phyloP scores from a whole-genome alignment of 495 filamentous ascomycete species.

The Massariosphaeria phaeospora region DNA sequence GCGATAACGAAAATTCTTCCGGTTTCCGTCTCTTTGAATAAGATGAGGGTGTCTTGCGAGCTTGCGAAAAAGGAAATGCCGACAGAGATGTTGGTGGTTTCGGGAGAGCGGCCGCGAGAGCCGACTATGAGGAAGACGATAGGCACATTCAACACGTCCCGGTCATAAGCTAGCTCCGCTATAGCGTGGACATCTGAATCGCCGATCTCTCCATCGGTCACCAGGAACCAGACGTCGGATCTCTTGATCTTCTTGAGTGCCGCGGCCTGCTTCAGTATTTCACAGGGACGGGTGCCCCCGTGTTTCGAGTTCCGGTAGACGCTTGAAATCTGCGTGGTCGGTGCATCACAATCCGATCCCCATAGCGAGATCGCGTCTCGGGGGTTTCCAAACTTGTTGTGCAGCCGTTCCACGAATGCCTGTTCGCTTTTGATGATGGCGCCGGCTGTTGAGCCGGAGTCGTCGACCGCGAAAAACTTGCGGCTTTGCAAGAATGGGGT shows the following conservation, averaged over 20 bases:
- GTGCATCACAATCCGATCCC: constrained; percentile 16
- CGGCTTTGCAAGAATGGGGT: constrained; percentile 9
- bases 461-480: constrained; percentile 22
- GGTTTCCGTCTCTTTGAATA: constrained; percentile 37
- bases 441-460: constrained; percentile 15
- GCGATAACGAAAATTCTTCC: constrained; percentile 36
- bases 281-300: constrained; percentile 6
- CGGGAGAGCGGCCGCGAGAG: constrained; percentile 19
- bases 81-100: constrained; percentile 40
- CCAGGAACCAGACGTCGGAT: constrained; percentile 22
- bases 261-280: constrained; percentile 7
- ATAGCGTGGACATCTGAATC: constrained; percentile 13
- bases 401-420: constrained; percentile 9
- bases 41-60: constrained; percentile 36
- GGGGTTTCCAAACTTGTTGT: neutral
- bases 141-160: constrained; percentile 12
- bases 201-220: constrained; percentile 24
- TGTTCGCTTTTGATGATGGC: constrained; percentile 1
- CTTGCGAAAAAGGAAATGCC: constrained; percentile 41
- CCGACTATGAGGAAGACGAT: constrained; percentile 25
- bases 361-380: constrained; percentile 11
- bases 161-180: constrained; percentile 6
- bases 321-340: neutral
- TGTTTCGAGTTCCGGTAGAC: constrained; percentile 8
- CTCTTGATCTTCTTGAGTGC: constrained; percentile 5